These are phyloP conservation scores for Phragmites australis DNA, from an alignment of 176 grass and related monocot genomes.

Conservation along the genomic window DNA sequence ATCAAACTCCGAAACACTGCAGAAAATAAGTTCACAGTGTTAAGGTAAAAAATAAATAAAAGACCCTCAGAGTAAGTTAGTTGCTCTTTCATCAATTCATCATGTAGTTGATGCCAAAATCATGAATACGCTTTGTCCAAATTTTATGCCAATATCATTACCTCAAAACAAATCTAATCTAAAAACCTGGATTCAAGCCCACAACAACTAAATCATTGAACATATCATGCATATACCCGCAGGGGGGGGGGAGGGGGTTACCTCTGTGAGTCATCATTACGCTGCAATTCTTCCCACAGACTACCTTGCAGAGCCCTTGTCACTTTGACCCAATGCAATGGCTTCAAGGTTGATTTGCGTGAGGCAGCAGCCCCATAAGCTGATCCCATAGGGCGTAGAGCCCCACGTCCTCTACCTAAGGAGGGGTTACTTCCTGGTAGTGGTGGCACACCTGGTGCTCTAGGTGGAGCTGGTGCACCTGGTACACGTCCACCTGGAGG, in stretches of 20 bases:
- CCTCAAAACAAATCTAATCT: background rate
- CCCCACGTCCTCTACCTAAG: constrained; percentile 68
- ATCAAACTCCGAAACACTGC: constrained; percentile 91
- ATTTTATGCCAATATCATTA: constrained; percentile 29
- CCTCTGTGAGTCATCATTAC: constrained; percentile 71
- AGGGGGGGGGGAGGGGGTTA: no score
- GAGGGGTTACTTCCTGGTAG: constrained; percentile 62
- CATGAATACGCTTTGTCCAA: background rate
- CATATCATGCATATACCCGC: background rate
- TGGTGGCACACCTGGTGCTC: constrained; percentile 77
- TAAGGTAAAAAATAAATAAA: constrained; percentile 24
- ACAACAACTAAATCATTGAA: constrained; percentile 3
- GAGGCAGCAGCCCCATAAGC: constrained; percentile 48
- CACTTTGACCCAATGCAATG: constrained; percentile 96
- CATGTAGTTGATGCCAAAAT: constrained; percentile 1
- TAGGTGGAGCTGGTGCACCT: constrained; percentile 66
- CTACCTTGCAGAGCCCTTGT: constrained; percentile 89
- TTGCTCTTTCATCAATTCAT: background rate
- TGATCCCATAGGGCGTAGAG: constrained; percentile 47
- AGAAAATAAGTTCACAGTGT: constrained; percentile 39
- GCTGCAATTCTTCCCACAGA: constrained; percentile 94
- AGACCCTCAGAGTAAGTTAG: background rate
- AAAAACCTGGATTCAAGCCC: background rate
- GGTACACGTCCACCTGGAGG: constrained; percentile 57
- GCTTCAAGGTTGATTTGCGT: constrained; percentile 82